Evolutionary conservation across 805 yeast species (phyloP), one percentile per base, ranked within the genome.

Genomic region (Barnettozyma populi): DNA sequence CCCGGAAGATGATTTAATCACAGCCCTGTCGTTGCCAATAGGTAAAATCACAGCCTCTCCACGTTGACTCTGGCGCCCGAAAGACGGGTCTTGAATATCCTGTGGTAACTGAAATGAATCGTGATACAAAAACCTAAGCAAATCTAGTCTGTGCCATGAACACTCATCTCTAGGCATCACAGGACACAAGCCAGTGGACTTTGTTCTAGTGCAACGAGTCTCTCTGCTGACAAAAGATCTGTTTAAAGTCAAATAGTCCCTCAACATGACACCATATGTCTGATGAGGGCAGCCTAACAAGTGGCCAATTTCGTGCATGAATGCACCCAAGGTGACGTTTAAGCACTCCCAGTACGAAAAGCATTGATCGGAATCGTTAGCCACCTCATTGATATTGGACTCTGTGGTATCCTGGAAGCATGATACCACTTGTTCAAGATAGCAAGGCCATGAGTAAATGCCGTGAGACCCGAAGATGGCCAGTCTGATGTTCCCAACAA

Each of bases 381-480:
- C 97, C n/a, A 92, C 96, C 50, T 86, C 86, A 2, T 62, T 62
- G 1, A 72, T 76, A 46, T 80, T 76, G 8, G 86, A 71, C 14
- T 61, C 73, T 0, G 94, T 84, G n/a, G 75, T 74, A 60, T 94
- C 97, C 21, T 81, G 68, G 56, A 90, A 88, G 27, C 80, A 69
- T 1, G 83, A 78, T 5, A 77, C 77, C 4, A 94, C 64, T 35
- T 81, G 82, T 49, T 89, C 94, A 51, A 89, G 71, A 48, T 76
- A 77, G n/a, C 76, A 65, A n/a, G 99, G 98, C 95, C 96, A 94
- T 1, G 96, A 79, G 63, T 86, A 90, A 11, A 89, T 55, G 0
- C 96, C 94, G 60, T 94, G 98, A 7, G 95, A 83, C 6, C 99
- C 99, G 66, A 90, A 92, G 9, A 94, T 89, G 1, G 96, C 98